Conservation (phyloP, 345 rosid genomes). For the Arabidopsis suecica region DNA sequence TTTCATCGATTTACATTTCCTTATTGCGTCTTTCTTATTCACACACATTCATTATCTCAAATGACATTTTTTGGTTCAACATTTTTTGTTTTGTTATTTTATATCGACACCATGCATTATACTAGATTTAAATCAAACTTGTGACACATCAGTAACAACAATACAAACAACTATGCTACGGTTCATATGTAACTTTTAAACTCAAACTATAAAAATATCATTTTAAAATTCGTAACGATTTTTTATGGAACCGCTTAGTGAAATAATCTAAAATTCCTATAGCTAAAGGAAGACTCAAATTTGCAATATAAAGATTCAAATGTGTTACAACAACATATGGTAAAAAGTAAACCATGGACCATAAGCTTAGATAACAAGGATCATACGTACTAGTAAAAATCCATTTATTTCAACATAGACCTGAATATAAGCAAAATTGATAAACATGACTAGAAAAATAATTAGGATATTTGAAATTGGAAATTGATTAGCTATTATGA, state of each 20-base stretch:
- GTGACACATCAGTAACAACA: not conserved
- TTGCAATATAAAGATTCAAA: not conserved
- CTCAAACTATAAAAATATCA: not conserved
- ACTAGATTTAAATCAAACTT: too few species aligned
- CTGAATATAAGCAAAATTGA: slow-evolving; percentile 13
- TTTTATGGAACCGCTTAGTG: not conserved
- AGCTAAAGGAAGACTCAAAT: slow-evolving; percentile 1
- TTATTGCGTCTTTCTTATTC: slow-evolving; percentile 13
- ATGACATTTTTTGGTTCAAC: not conserved
- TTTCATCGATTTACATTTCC: slow-evolving; percentile 28
- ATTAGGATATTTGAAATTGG: slow-evolving; percentile 5
- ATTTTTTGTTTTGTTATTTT: too few species aligned
- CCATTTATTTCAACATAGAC: slow-evolving; percentile 12
- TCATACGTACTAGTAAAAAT: not conserved
- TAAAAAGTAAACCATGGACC: not conserved
- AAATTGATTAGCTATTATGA: slow-evolving; percentile 28
- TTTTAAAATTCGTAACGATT: not conserved
- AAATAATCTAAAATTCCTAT: too few species aligned
- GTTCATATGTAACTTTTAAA: not conserved
- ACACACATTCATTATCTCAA: not conserved
- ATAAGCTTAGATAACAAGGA: slow-evolving; percentile 13
- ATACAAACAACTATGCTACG: not conserved
- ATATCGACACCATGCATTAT: not conserved
- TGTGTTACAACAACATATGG: slow-evolving; percentile 16
- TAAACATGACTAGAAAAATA: slow-evolving; percentile 25